Percentiles rank a stretch among this genome's conserved stretches.
These are phyloP conservation scores for Quercus lobata DNA, from an alignment of 331 rosid species.

Conservation along the genomic window DNA sequence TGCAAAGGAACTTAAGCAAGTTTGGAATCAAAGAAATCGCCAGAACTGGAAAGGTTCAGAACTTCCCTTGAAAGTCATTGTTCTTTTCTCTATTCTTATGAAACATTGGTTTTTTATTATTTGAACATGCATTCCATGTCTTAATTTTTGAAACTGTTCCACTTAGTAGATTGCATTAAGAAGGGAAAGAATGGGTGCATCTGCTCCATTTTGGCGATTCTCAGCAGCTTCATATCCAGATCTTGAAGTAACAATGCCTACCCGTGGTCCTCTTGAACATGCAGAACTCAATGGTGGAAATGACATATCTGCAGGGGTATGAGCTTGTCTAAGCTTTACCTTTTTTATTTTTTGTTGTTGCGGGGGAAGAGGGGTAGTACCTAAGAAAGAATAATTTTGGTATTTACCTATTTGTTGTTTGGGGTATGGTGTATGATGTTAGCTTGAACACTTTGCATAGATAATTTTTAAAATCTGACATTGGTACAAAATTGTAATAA, in stretches of 20 bases:
- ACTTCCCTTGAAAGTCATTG: conserved; percentile 10
- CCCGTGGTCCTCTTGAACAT: conserved; percentile 44
- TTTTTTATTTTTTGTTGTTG: background rate
- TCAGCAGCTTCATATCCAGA: conserved; percentile 98
- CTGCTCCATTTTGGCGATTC: conserved; percentile 95
- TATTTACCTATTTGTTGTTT: background rate
- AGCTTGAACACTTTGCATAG: background rate
- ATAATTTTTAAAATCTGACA: background rate
- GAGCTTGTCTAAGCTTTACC: conserved; percentile 17
- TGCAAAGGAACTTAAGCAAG: conserved; percentile 68
- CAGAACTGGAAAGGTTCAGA: conserved; percentile 87
- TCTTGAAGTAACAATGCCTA: conserved; percentile 52
- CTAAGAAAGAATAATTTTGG: too few species aligned
- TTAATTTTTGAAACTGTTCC: conserved; percentile 10
- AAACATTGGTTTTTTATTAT: conserved; percentile 6
- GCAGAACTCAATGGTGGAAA: conserved; percentile 25
- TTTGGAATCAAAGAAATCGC: conserved; percentile 93
- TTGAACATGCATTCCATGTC: conserved; percentile 5
- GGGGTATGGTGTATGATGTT: background rate
- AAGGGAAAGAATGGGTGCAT: conserved; percentile 88
- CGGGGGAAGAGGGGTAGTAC: too few species aligned
- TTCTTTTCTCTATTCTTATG: conserved; percentile 9
- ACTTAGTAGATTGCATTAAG: conserved; percentile 75
- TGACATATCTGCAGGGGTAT: conserved; percentile 54
- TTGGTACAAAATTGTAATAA: background rate